Percentiles rank a stretch among this genome's conserved stretches.
Evolutionary conservation across 805 yeast species (phyloP).

Genomic region (Tetrapisispora pingtungensis): DNA sequence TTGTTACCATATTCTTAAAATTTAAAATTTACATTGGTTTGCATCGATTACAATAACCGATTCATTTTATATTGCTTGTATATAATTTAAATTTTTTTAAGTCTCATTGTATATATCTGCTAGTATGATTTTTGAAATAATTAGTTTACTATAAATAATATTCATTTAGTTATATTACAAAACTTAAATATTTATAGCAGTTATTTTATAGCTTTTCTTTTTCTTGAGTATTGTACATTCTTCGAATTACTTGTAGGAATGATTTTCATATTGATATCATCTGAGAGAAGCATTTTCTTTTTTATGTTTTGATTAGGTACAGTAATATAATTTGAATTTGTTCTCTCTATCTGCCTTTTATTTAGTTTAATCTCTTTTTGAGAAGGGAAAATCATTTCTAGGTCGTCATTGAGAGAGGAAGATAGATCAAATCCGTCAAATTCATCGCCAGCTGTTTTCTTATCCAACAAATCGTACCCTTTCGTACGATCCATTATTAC

Average conservation of each 20-base stretch:
- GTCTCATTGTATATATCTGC: no score
- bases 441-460: neutral
- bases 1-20: no score
- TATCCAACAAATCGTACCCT: no score
- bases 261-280: conserved; percentile 20
- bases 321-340: conserved; percentile 2
- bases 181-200: no score
- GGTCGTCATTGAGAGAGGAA: conserved; percentile 25
- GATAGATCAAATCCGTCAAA: conserved; percentile 27
- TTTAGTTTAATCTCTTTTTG: conserved; percentile 13
- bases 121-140: no score
- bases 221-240: neutral
- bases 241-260: conserved; percentile 6
- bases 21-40: no score
- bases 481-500: neutral
- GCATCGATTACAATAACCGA: no score
- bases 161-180: no score
- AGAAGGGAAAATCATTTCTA: conserved; percentile 26
- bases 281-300: conserved; percentile 25
- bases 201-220: conserved; percentile 1
- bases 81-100: no score
- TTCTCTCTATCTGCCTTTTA: conserved; percentile 7
- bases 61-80: no score
- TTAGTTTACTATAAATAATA: no score
- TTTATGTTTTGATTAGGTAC: conserved; percentile 11